Base-by-base conservation (phyloP, 2,329 filamentous ascomycete genomes). In the Ceratocystis ficicola region DNA sequence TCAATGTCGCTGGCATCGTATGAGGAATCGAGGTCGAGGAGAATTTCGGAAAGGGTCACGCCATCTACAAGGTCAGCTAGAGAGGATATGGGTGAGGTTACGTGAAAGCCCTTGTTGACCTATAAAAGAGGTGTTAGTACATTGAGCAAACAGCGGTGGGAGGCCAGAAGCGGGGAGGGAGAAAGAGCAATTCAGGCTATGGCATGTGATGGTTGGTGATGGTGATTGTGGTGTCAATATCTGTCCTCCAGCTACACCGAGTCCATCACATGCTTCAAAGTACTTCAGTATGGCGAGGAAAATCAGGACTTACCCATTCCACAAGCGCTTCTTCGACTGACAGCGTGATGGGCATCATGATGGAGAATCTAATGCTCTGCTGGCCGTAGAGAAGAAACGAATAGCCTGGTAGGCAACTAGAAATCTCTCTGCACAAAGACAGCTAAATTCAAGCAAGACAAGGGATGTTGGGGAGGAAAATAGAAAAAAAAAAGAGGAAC, bases 1-100 rank as follows among this genome's bases (percentile, higher is more conserved):
- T 83, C 78, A 65, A 86, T 79, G 68, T 82, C 77, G 0, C 77
- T 75, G 36, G 79, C 77, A 71, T 83, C 79, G 71, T 85, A 87
- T 68, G 79, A 76, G 44, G 78, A 72, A 70, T 86, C 82, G 61
- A 87, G 75, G 70, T 85, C 80, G 72, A 81, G 78, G 67, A 85
- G 79, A 60, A 85, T 78, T 69, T 81, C 75, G 50, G 79, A 81
- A 69, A 85, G 79, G 41, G 81, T 73, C 67, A 79, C 73, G 65
- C 82, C 82, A 69, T 85, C 83, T 71, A 76, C 74, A 59, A 83
- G 76, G 64, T 81, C 77, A 63, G 79, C 76, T 63, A 82, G 74
- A n/a, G 77, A 79, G 69, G 78, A 78, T 71, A 78, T 78, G 68
- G 76, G 74, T 46, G 75, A 72, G 48, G 78, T 75, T 63, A 80